A percentile compares a stretch with the other conserved stretches of the same genome.
Evolutionary conservation across 805 yeast species (phyloP).

Genomic region (Sugiyamaella valdiviana): DNA sequence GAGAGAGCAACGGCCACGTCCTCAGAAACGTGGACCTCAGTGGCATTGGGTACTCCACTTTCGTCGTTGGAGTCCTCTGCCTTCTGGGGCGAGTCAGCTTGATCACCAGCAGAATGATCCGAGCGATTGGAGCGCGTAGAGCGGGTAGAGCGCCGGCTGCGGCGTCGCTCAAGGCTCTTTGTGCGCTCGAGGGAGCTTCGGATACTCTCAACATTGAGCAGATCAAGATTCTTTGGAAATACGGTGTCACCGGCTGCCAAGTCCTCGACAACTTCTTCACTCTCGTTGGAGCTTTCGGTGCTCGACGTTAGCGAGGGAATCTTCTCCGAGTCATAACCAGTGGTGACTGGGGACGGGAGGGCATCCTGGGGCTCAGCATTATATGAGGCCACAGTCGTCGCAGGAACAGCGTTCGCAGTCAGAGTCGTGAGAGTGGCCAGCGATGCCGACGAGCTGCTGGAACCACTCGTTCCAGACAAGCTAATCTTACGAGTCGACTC

Average conservation of each 20-base stretch:
- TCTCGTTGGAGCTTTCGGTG: slow-evolving; percentile 9
- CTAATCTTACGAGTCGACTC: not conserved
- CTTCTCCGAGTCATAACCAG: slow-evolving; percentile 4
- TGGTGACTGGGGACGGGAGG: not conserved
- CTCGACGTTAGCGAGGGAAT: slow-evolving; percentile 18
- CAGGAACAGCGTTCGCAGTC: not conserved
- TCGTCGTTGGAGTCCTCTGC: slow-evolving; percentile 10
- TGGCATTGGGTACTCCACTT: slow-evolving; percentile 28
- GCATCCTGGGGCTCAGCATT: not conserved
- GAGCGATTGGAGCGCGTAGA: slow-evolving; percentile 9
- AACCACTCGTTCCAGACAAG: not conserved
- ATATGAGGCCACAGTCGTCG: not conserved
- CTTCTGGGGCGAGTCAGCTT: slow-evolving; percentile 1
- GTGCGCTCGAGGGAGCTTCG: slow-evolving; percentile 32
- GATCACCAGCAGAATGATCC: not conserved
- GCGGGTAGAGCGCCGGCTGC: slow-evolving; percentile 22
- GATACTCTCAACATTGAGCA: slow-evolving; percentile 28
- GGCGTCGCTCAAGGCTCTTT: slow-evolving; percentile 30
- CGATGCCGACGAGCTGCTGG: slow-evolving; percentile 2
- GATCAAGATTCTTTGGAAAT: slow-evolving; percentile 31
- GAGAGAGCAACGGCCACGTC: not conserved
- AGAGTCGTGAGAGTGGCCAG: not conserved
- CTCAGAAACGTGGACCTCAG: slow-evolving; percentile 25
- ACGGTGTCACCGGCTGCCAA: slow-evolving; percentile 28
- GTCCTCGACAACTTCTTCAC: slow-evolving; percentile 16